Base-by-base conservation (phyloP, 2,329 filamentous ascomycete genomes). In the Phyllosticta ampelicida region DNA sequence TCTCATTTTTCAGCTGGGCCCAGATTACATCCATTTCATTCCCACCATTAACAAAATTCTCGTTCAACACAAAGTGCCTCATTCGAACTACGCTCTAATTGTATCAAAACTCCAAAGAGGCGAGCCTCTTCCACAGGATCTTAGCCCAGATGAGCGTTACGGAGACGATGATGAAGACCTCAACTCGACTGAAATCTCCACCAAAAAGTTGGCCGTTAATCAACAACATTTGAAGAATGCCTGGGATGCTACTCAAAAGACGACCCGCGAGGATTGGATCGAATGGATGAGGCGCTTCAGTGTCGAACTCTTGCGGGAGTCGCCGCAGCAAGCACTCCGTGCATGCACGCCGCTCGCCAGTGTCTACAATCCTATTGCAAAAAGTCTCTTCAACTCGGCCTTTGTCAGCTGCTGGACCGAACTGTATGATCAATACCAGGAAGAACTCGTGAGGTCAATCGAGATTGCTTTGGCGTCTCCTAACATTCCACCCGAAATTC, bases 391-490 rank as follows among this genome's bases (percentile, higher is more conserved):
- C 80, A 99, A 99, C 71, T 96, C 94, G 13, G 94, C 94, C 0
- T 99, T 99, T 66, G 92, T 97, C 1, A 97, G 92, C 4, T 99
- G 94, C 73, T 99, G 94, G 94, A 95, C 90, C 54, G 94, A 99
- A 68, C 77, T 99, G 3, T 99, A 96, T 67, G 91, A 96, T 63
- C 89, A 94, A 65, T 97, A 95, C 66, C 94, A 97, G 67, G 92
- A 99, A 68, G 94, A 99, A 70, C 81, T 99, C 48, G 95, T 99
- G 54, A 86, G 87, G 56, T 95, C 95, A 21, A 95, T 99, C 55
- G 94, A 99, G 71, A 90, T 88, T 62, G 94, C 95, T 0, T 87
- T 99, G 64, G 94, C 90, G 57, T 97, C 92, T 3, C 87, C 92
- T 55, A 92, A 96, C 65, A 95, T 99, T 11, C 92, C 94, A 0